These are phyloP conservation scores for Pseudogymnoascus destructans DNA, from an alignment of 2,329 filamentous ascomycete genomes.

Conservation along the genomic window DNA sequence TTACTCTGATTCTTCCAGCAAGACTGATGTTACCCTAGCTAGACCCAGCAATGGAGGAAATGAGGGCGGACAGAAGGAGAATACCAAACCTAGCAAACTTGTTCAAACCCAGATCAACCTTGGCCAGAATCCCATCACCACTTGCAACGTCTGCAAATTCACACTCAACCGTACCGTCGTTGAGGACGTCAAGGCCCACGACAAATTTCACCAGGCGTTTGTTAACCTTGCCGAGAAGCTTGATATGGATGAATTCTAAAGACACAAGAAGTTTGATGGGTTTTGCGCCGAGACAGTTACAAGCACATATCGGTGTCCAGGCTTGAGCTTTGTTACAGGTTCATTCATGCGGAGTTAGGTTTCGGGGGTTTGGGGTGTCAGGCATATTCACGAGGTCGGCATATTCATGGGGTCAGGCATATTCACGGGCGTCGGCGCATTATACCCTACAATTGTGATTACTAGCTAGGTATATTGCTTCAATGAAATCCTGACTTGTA, in stretches of 20 bases:
- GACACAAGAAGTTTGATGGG: background rate
- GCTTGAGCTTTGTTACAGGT: background rate
- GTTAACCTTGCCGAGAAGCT: background rate
- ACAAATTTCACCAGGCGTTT: conserved; percentile 8
- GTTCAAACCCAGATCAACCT: conserved; percentile 10
- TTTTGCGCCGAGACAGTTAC: background rate
- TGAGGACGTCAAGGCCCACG: conserved; percentile 4
- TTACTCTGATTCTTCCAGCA: background rate
- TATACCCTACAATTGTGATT: conserved; percentile 5
- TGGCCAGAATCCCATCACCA: background rate
- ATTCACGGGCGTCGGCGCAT: conserved; percentile 5
- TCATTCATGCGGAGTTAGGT: background rate
- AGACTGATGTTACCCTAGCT: background rate
- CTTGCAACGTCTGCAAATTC: conserved; percentile 3
- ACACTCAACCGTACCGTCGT: conserved; percentile 2
- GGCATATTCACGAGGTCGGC: background rate
- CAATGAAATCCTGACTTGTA: conserved; percentile 4
- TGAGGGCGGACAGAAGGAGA: conserved; percentile 27
- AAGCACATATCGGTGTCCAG: background rate
- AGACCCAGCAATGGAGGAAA: conserved; percentile 14
- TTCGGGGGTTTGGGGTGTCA: background rate
- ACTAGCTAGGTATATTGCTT: conserved; percentile 6
- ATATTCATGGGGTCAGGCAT: background rate
- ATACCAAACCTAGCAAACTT: conserved; percentile 22
- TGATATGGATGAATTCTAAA: background rate